Evolutionary conservation across 345 rosid species (phyloP).

Genomic region (Abelmoschus esculentus): DNA sequence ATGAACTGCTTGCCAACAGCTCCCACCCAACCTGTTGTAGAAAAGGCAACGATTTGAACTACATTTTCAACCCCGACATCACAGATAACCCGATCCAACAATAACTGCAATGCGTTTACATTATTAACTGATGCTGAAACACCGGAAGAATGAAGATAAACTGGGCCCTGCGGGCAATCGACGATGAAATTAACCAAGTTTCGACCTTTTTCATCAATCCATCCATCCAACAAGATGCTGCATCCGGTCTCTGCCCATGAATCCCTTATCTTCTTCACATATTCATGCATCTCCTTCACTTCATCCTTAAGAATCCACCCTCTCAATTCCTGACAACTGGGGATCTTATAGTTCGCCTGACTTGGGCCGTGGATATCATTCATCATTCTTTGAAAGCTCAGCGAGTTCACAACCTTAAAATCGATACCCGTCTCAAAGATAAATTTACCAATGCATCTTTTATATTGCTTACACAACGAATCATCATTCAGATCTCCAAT

Average conservation of each 20-base stretch:
- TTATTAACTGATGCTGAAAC: constrained; percentile 23
- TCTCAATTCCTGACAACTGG: constrained; percentile 25
- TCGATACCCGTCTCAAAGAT: constrained; percentile 39
- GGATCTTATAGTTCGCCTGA: constrained; percentile 11
- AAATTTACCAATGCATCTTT: constrained; percentile 31
- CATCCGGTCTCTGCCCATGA: constrained; percentile 59
- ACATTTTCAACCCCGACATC: constrained; percentile 47
- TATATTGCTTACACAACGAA: constrained; percentile 15
- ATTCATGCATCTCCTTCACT: constrained; percentile 29
- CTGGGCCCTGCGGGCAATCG: constrained; percentile 43
- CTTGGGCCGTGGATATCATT: not conserved
- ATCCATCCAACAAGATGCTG: constrained; percentile 59
- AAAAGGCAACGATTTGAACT: constrained; percentile 43
- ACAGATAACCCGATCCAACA: constrained; percentile 33
- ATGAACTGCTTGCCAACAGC: constrained; percentile 32
- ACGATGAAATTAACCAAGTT: constrained; percentile 43
- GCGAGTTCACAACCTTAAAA: constrained; percentile 29
- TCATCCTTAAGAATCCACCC: constrained; percentile 34
- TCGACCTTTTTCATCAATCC: constrained; percentile 42
- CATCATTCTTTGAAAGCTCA: constrained; percentile 34
- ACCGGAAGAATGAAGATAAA: constrained; percentile 43
- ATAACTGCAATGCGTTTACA: constrained; percentile 20
- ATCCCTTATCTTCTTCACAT: constrained; percentile 31
- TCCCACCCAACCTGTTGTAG: constrained; percentile 48
- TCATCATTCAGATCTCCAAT: constrained; percentile 3